Conservation (phyloP, 2,329 filamentous ascomycete species). For the Berkeleyomyces basicola region DNA sequence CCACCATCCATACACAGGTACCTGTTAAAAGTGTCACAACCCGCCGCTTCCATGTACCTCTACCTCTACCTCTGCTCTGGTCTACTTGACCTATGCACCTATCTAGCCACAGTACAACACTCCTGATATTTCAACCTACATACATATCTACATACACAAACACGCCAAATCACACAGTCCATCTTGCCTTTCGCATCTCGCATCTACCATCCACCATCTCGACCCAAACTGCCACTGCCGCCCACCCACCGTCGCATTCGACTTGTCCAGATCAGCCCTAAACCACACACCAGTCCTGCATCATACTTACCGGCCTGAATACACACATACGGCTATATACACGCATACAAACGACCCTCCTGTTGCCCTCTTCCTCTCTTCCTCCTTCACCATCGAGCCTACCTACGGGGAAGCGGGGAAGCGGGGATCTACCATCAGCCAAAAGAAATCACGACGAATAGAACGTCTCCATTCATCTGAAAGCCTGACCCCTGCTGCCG, state of each 20-base stretch:
- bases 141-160: not conserved
- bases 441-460: not conserved
- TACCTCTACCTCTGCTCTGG: too few relatives aligned
- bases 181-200: not conserved
- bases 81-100: too few relatives aligned
- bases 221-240: too few relatives aligned
- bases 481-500: not conserved
- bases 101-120: not conserved
- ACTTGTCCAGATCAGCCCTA: not conserved
- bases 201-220: not conserved
- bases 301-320: not conserved
- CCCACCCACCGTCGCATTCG: not conserved
- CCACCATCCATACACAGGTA: too few relatives aligned
- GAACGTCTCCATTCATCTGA: not conserved
- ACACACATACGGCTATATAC: not conserved
- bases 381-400: not conserved
- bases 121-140: not conserved
- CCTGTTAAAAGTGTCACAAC: too few relatives aligned
- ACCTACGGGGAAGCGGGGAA: not conserved
- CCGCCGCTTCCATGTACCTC: too few relatives aligned
- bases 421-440: not conserved
- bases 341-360: not conserved
- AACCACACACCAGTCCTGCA: not conserved
- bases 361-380: not conserved
- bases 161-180: not conserved